Percentiles rank a stretch among this genome's conserved stretches.
Evolutionary conservation across 1,284 basidiomycete species (phyloP).

Genomic region (Hemileccinum hortonii): DNA sequence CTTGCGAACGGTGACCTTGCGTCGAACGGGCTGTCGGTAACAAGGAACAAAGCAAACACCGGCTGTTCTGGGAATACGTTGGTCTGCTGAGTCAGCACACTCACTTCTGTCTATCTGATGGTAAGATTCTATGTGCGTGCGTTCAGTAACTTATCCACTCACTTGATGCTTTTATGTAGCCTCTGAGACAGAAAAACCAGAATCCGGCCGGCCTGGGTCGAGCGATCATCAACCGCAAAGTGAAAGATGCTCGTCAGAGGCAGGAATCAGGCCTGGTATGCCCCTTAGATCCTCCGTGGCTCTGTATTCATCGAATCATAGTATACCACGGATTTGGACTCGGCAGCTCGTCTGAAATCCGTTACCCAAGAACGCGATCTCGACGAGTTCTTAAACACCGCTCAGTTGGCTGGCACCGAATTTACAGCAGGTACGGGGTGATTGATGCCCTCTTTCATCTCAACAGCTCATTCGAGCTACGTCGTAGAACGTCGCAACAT

Average conservation of each 20-base stretch:
- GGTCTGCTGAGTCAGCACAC: neutral
- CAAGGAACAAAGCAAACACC: too few species aligned
- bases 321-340: constrained; percentile 80
- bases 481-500: constrained; percentile 84
- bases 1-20: too few species aligned
- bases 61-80: too few species aligned
- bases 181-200: constrained; percentile 36
- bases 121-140: constrained; percentile 18
- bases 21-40: too few species aligned
- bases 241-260: constrained; percentile 74
- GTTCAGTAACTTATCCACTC: neutral
- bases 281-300: constrained; percentile 6
- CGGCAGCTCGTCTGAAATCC: constrained; percentile 75
- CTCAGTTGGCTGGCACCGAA: constrained; percentile 90
- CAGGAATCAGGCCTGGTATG: constrained; percentile 76
- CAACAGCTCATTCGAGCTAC: constrained; percentile 8
- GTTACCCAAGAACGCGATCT: constrained; percentile 96
- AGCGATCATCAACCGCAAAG: constrained; percentile 87
- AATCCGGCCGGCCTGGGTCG: constrained; percentile 83
- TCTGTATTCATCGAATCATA: constrained; percentile 30
- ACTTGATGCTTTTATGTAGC: constrained; percentile 12
- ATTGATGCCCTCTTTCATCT: neutral
- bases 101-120: constrained; percentile 8
- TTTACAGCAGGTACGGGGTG: constrained; percentile 85
- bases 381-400: constrained; percentile 95